phyloP scores from a whole-genome alignment of 371 early-diverging fungal genomes.

The Vairimorpha ceranae region DNA sequence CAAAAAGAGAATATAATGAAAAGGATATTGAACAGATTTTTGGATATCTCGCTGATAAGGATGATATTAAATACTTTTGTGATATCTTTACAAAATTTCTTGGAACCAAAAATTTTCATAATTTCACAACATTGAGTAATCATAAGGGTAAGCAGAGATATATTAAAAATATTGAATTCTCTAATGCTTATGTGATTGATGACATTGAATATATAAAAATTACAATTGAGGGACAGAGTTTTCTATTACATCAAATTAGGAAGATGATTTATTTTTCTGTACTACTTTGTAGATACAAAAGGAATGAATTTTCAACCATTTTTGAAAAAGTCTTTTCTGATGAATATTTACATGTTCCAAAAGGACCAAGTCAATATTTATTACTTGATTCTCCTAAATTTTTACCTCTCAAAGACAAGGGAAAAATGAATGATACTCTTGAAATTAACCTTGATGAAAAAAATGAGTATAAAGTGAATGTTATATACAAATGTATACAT shows the following conservation, averaged over 20 bases:
- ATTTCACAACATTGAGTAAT: conserved; percentile 77
- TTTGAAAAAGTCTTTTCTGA: conserved; percentile 65
- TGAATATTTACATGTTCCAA: conserved; percentile 79
- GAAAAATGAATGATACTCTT: conserved; percentile 15
- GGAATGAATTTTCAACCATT: conserved; percentile 53
- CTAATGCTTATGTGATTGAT: conserved; percentile 63
- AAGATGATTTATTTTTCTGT: conserved; percentile 72
- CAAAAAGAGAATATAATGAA: conserved; percentile 18
- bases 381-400: conserved; percentile 70
- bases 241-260: conserved; percentile 92
- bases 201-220: conserved; percentile 81
- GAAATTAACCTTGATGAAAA: conserved; percentile 19
- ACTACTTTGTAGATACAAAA: conserved; percentile 15
- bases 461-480: conserved; percentile 29
- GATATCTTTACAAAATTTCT: conserved; percentile 68
- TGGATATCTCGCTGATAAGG: conserved; percentile 29
- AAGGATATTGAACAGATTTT: not conserved
- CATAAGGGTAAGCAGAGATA: conserved; percentile 70
- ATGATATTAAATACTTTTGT: conserved; percentile 67
- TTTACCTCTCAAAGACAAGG: conserved; percentile 36
- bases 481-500: conserved; percentile 38
- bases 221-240: conserved; percentile 86
- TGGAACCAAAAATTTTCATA: conserved; percentile 88
- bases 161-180: conserved; percentile 68
- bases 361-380: conserved; percentile 88